Base-by-base conservation (phyloP, 768 basidiomycete genomes). In the Boletus rufocinnamomeus region DNA sequence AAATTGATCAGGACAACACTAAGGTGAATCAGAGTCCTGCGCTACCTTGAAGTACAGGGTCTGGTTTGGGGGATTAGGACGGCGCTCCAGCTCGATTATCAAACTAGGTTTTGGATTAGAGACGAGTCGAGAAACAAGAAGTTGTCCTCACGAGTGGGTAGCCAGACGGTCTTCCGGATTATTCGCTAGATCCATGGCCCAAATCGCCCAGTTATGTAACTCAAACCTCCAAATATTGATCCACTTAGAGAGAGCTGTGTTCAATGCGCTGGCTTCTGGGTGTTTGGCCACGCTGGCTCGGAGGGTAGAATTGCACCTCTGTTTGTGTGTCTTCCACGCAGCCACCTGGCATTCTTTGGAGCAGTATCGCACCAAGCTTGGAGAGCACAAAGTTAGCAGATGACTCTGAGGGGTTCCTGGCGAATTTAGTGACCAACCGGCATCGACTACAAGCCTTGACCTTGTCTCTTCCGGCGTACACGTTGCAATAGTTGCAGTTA, bases 331-430 rank as follows among this genome's bases (percentile, higher is more conserved):
- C 46, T 25, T 63, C 72, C 70, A 72, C 4, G 70, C 71, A 0
- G 63, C 68, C 6, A 64, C 63, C 48, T 73, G 68, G 51, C 71
- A 72, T 52, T 62, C 61, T 30, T 63, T 63, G 16, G 70, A 72
- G 52, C 72, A 73, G 46, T 73, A 73, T 16, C 66, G 67, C 23
- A 72, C 72, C 44, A 72, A 49, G 34, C 68, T 69, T 60, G 38
- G 28, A 8, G 34, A 10, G 28, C 16, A 46, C 35, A 6, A 16
- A 43, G 27, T 54, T 3, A 52, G 49, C 32, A 23, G 13, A 40
- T 30, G 57, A 4, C 9, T 23, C n/a, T n/a, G 28, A 30, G 3
- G 34, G 4, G 47, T 38, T 44, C 32, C 17, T 9, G 37, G 54
- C 2, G 27, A 28, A n/a, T 27, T 16, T 6, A 32, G n/a, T 13